Percentiles rank a stretch among this genome's conserved stretches.
phyloP scores from a whole-genome alignment of 140 eudicot species.

The Flaveria floridana region DNA sequence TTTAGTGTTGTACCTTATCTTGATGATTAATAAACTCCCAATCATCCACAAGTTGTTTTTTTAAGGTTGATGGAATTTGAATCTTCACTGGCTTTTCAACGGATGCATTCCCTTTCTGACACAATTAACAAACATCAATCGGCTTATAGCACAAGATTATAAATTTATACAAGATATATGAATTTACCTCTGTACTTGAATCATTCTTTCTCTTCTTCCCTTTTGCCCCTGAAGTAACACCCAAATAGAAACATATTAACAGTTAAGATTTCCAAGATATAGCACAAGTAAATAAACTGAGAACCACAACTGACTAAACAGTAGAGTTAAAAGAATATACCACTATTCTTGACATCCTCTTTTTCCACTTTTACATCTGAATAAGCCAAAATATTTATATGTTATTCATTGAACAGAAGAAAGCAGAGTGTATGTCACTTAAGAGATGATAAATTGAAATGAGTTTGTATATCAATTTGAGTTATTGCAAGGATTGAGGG shows the following conservation, averaged over 20 bases:
- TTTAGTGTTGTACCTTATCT: constrained; percentile 59
- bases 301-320: neutral
- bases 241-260: constrained; percentile 6
- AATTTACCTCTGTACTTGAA: constrained; percentile 63
- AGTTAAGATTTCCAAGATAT: constrained; percentile 1
- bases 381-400: neutral
- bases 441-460: neutral
- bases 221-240: constrained; percentile 54
- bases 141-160: constrained; percentile 6
- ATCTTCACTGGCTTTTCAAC: constrained; percentile 76
- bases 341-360: constrained; percentile 70
- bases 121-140: constrained; percentile 25
- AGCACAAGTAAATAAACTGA: neutral
- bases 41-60: constrained; percentile 89
- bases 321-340: constrained; percentile 45
- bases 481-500: neutral
- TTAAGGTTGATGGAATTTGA: constrained; percentile 75
- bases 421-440: constrained; percentile 11
- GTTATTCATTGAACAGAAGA: constrained; percentile 6
- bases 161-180: constrained; percentile 8
- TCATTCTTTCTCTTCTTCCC: constrained; percentile 94
- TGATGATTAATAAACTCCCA: constrained; percentile 80
- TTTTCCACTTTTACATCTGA: constrained; percentile 88
- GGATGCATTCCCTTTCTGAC: constrained; percentile 63
- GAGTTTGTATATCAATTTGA: neutral